A percentile compares a stretch with the other conserved stretches of the same genome.
Conservation (phyloP, 495 filamentous ascomycete genomes). For the Poronia punctata region DNA sequence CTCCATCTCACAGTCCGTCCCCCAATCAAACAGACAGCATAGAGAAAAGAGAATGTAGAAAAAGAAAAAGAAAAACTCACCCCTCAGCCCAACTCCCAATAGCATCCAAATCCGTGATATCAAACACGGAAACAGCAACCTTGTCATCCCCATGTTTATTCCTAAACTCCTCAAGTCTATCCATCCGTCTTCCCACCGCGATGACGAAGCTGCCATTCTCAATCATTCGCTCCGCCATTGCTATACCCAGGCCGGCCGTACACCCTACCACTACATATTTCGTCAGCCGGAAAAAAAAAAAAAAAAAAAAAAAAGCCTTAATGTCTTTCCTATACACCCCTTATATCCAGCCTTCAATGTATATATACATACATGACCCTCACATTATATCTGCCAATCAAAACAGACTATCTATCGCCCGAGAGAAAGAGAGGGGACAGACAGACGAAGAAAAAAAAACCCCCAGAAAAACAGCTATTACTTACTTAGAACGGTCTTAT, state of each 20-base stretch:
- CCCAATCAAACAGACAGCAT: background rate
- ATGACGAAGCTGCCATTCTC: conserved; percentile 54
- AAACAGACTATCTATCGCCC: too few species aligned
- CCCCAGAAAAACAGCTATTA: too few species aligned
- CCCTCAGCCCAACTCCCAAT: conserved; percentile 50
- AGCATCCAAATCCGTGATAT: conserved; percentile 54
- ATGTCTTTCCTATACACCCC: too few species aligned
- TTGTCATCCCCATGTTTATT: conserved; percentile 52
- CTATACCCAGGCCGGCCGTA: conserved; percentile 64
- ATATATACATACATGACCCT: too few species aligned
- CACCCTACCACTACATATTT: conserved; percentile 70
- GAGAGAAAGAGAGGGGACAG: too few species aligned
- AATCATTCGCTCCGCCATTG: conserved; percentile 57
- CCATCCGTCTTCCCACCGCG: conserved; percentile 57
- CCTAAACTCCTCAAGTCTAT: conserved; percentile 57
- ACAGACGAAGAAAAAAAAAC: too few species aligned
- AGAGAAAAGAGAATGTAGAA: background rate
- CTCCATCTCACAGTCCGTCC: background rate
- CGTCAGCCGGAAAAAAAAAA: too few species aligned
- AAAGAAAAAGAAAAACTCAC: conserved; percentile 21
- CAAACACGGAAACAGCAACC: conserved; percentile 46
- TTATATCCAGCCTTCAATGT: too few species aligned
- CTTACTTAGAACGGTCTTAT: conserved; percentile 62
- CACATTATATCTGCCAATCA: too few species aligned
- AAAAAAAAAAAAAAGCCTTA: too few species aligned